Percentiles rank a stretch among this genome's conserved stretches.
phyloP scores from a whole-genome alignment of 495 filamentous ascomycete genomes.

The Jackrogersella minutella region DNA sequence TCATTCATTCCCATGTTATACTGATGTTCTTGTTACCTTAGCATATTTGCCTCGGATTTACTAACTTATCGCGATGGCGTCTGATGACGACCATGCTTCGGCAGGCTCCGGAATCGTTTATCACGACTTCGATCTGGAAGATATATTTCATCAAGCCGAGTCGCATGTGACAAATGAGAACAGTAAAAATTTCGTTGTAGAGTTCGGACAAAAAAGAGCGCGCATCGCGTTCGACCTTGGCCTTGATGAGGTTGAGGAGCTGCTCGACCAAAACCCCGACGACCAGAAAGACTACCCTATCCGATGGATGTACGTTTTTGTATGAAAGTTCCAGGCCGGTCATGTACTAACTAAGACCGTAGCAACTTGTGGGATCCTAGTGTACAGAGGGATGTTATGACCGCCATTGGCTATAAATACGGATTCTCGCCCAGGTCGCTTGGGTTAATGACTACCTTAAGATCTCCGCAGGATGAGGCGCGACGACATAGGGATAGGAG shows the following conservation, averaged over 20 bases:
- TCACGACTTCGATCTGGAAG: constrained; percentile 62
- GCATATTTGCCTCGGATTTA: not conserved
- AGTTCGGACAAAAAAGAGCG: constrained; percentile 72
- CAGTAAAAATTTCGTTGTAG: constrained; percentile 72
- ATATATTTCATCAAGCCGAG: constrained; percentile 55
- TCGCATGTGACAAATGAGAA: constrained; percentile 46
- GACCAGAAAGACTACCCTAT: constrained; percentile 41
- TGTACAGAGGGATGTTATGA: constrained; percentile 63
- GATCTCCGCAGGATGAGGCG: constrained; percentile 14
- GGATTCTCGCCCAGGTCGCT: constrained; percentile 72
- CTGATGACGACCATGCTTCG: constrained; percentile 2
- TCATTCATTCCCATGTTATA: not conserved
- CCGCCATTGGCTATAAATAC: constrained; percentile 63
- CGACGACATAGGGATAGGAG: constrained; percentile 26
- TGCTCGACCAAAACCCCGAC: constrained; percentile 43
- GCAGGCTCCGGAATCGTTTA: constrained; percentile 48
- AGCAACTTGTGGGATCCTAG: constrained; percentile 80
- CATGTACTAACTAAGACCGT: constrained; percentile 18
- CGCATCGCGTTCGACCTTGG: constrained; percentile 68
- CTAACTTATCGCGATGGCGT: constrained; percentile 18
- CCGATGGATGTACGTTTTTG: constrained; percentile 71
- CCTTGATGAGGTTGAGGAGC: constrained; percentile 50
- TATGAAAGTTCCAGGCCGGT: not conserved
- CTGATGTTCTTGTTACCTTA: not conserved
- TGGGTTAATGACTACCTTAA: constrained; percentile 61